These are phyloP conservation scores for Aaosphaeria pasadenensis DNA, from an alignment of 2,329 filamentous ascomycete species.

Conservation along the genomic window DNA sequence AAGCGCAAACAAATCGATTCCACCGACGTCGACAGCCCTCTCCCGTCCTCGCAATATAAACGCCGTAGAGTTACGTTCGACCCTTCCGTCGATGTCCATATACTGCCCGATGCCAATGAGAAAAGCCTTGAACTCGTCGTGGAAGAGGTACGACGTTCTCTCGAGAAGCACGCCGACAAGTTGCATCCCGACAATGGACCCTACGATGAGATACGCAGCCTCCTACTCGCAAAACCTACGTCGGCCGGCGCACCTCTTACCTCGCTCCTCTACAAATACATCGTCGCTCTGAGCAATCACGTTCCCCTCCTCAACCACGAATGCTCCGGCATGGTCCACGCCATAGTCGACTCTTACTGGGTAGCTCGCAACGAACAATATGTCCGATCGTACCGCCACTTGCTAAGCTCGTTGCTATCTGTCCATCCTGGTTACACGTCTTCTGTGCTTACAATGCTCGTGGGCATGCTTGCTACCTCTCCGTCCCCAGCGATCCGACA, in stretches of 20 bases:
- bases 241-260: constrained; percentile 51
- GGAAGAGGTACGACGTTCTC: constrained; percentile 59
- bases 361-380: constrained; percentile 60
- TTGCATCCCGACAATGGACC: constrained; percentile 46
- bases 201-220: constrained; percentile 55
- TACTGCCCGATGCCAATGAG: constrained; percentile 44
- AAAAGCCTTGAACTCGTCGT: constrained; percentile 57
- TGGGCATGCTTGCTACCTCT: constrained; percentile 68
- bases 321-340: constrained; percentile 57
- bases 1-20: constrained; percentile 35
- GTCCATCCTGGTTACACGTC: constrained; percentile 77
- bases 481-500: constrained; percentile 54
- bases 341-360: constrained; percentile 59
- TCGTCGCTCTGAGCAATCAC: constrained; percentile 57
- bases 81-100: constrained; percentile 45
- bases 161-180: constrained; percentile 51
- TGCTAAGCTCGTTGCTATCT: constrained; percentile 67
- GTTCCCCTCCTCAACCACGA: constrained; percentile 54
- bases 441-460: constrained; percentile 74
- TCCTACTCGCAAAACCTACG: constrained; percentile 49
- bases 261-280: constrained; percentile 54
- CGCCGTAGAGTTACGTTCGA: constrained; percentile 48
- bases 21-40: constrained; percentile 25
- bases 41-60: constrained; percentile 40
- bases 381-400: constrained; percentile 54